Percentiles rank a stretch among this genome's conserved stretches.
phyloP scores from a whole-genome alignment of 2,329 filamentous ascomycete species.

The Hymenoscyphus fraxineus region DNA sequence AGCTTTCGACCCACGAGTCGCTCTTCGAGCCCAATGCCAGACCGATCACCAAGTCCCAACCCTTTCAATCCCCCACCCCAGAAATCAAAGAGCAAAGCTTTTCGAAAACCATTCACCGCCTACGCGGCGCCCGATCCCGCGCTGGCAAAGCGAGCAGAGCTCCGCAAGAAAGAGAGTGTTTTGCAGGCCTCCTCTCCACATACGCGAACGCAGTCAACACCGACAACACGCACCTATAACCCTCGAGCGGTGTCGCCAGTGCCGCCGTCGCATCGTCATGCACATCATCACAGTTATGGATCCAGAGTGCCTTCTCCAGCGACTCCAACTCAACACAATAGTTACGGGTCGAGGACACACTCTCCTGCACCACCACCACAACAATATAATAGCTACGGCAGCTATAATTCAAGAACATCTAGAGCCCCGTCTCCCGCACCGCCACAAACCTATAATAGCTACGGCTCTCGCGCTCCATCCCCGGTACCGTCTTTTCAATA shows the following conservation, averaged over 20 bases:
- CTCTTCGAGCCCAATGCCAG: conserved; percentile 49
- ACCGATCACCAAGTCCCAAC: conserved; percentile 33
- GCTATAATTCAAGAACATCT: conserved; percentile 41
- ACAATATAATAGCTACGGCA: conserved; percentile 19
- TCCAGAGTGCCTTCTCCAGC: conserved; percentile 42
- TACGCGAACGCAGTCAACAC: conserved; percentile 36
- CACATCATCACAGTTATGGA: conserved; percentile 30
- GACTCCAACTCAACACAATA: conserved; percentile 34
- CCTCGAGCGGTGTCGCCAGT: conserved; percentile 40
- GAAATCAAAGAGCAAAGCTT: conserved; percentile 51
- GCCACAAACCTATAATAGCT: conserved; percentile 26
- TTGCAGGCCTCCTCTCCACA: conserved; percentile 24
- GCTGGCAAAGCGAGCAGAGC: conserved; percentile 48
- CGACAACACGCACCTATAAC: conserved; percentile 28
- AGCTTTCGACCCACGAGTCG: conserved; percentile 73
- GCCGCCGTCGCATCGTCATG: conserved; percentile 27
- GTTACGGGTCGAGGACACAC: conserved; percentile 32
- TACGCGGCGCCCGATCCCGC: conserved; percentile 64
- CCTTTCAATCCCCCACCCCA: conserved; percentile 34
- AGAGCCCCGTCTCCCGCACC: conserved; percentile 27
- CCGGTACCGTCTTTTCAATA: conserved; percentile 30
- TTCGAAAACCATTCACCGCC: conserved; percentile 64
- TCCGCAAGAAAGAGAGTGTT: conserved; percentile 30
- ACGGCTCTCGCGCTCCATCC: conserved; percentile 35
- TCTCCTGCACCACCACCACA: conserved; percentile 30